Conservation (phyloP, 176 grass and related monocot genomes). For the Oryza meridionalis region DNA sequence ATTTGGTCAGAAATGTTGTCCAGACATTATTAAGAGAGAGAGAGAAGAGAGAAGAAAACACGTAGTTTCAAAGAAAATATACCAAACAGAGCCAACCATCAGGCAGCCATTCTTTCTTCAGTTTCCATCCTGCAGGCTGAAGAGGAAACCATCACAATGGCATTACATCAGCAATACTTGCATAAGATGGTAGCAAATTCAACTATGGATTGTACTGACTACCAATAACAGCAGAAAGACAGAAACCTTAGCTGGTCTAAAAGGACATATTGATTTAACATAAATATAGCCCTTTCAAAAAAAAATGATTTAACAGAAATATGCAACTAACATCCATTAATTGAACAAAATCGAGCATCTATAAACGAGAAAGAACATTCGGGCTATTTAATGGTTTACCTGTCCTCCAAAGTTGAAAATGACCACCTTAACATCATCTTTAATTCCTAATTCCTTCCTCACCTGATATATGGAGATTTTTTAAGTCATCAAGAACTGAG, state of each 20-base stretch:
- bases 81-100: slow-evolving; percentile 96
- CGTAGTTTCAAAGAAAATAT: slow-evolving; percentile 35
- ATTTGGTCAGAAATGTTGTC: slow-evolving; percentile 26
- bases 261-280: not conserved
- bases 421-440: slow-evolving; percentile 85
- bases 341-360: not conserved
- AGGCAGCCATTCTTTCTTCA: slow-evolving; percentile 92
- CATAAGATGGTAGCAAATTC: not conserved
- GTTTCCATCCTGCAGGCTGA: slow-evolving; percentile 90
- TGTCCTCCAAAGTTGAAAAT: slow-evolving; percentile 99
- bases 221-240: not conserved
- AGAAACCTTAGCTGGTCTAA: not conserved
- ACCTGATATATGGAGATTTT: slow-evolving; percentile 59
- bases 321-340: not conserved
- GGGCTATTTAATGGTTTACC: slow-evolving; percentile 46
- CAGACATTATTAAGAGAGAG: not conserved
- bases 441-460: slow-evolving; percentile 81
- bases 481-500: slow-evolving; percentile 33
- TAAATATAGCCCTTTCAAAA: not conserved
- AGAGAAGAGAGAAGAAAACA: slow-evolving; percentile 14
- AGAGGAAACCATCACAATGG: slow-evolving; percentile 19
- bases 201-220: not conserved
- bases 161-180: not conserved
- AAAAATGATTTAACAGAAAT: slow-evolving; percentile 1
- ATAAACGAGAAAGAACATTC: not conserved